phyloP scores from a whole-genome alignment of 306 rosid genomes.

The Coriaria nepalensis region DNA sequence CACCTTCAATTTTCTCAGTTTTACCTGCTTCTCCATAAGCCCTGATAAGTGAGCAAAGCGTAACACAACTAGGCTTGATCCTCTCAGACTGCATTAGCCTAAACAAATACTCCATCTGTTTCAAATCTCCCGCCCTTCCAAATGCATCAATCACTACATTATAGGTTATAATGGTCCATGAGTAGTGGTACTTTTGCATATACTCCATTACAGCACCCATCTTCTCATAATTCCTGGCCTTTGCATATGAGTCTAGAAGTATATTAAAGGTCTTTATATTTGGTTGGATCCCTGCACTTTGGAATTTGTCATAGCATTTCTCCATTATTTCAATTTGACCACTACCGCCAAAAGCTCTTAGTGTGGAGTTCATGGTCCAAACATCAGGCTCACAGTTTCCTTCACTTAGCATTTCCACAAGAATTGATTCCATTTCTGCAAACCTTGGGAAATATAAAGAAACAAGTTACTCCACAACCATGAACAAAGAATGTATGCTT shows the following conservation, averaged over 20 bases:
- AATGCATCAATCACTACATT: slow-evolving; percentile 84
- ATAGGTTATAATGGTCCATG: slow-evolving; percentile 85
- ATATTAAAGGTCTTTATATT: slow-evolving; percentile 78
- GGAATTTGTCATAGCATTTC: slow-evolving; percentile 78
- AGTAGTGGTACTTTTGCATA: slow-evolving; percentile 84
- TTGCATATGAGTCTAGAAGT: slow-evolving; percentile 75
- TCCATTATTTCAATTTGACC: slow-evolving; percentile 91
- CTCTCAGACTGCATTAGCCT: slow-evolving; percentile 85
- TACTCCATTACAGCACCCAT: slow-evolving; percentile 92
- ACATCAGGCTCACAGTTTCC: slow-evolving; percentile 61
- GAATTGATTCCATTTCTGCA: slow-evolving; percentile 72
- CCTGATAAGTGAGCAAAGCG: slow-evolving; percentile 72
- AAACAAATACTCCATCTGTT: slow-evolving; percentile 86
- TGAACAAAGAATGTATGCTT: slow-evolving; percentile 4
- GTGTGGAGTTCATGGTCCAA: slow-evolving; percentile 93
- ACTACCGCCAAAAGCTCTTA: slow-evolving; percentile 74
- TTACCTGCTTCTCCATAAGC: slow-evolving; percentile 72
- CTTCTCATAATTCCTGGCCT: slow-evolving; percentile 43
- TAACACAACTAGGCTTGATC: slow-evolving; percentile 85
- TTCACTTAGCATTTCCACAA: slow-evolving; percentile 65
- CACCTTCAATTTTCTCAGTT: slow-evolving; percentile 53
- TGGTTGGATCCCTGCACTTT: slow-evolving; percentile 72
- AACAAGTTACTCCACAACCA: slow-evolving; percentile 13
- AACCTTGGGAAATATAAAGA: slow-evolving; percentile 38
- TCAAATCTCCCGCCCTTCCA: slow-evolving; percentile 84